phyloP scores from a whole-genome alignment of 2,329 filamentous ascomycete species.

The Colletotrichum nymphaeae region DNA sequence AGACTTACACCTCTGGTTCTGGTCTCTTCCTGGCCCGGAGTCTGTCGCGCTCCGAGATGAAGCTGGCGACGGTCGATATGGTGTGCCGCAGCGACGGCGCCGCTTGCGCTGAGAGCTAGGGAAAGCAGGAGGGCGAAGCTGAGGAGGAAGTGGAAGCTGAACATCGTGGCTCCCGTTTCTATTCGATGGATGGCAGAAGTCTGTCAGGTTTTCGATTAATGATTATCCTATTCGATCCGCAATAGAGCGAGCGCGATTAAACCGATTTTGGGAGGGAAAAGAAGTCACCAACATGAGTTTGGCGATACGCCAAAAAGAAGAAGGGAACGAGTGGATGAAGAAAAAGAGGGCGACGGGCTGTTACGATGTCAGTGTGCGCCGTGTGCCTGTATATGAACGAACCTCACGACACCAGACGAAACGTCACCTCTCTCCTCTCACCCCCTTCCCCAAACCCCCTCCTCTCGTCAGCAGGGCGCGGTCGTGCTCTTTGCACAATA shows the following conservation, averaged over 20 bases:
- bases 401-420: constrained; percentile 22
- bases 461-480: not conserved
- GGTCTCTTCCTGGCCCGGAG: constrained; percentile 18
- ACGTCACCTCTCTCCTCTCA: constrained; percentile 10
- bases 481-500: not conserved
- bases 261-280: too few species aligned
- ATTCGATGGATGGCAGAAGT: not conserved
- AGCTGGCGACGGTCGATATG: not conserved
- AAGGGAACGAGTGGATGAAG: not conserved
- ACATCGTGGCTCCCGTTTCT: not conserved
- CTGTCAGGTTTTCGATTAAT: not conserved
- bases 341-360: not conserved
- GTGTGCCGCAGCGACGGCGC: constrained; percentile 4
- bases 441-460: not conserved
- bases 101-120: not conserved
- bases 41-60: constrained; percentile 11
- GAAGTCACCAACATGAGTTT: not conserved
- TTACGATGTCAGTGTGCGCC: not conserved
- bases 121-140: not conserved
- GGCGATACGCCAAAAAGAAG: not conserved
- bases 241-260: not conserved
- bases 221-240: not conserved
- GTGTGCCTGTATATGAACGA: not conserved
- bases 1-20: constrained; percentile 27
- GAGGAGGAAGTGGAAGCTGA: not conserved